Base-by-base conservation (phyloP, 257 asterid species). In the Coffea eugenioides region DNA sequence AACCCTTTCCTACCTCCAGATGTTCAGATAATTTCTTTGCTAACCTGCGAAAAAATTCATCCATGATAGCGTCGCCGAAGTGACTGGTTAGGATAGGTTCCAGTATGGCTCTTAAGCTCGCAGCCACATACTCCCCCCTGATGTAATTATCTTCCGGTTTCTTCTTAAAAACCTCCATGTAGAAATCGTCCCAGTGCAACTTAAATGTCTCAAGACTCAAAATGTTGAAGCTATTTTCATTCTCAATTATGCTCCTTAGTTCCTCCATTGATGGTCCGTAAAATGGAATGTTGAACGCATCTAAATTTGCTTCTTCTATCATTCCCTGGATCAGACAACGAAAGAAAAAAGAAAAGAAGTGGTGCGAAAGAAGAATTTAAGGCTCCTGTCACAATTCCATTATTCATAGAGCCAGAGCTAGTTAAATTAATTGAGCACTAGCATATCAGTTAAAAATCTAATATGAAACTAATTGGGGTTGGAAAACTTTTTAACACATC, bases 161-260 rank as follows among this genome's bases (percentile, higher is more conserved):
- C 72, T 69, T 18, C 34, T 51, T 39, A 23, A 20, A 6, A n/a
- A 14, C 57, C 34, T 20, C 78, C 57, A 56, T 51, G 61, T 64
- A 49, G n/a, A 54, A 21, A 64, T 77, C 70, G 36, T 64, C 70
- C 76, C 82, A 77, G 9, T 13, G 21, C 15, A 15, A 57, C 39
- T 77, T 82, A 16, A 36, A 77, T 11, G 71, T 82, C 69, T 82
- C 79, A 20, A 77, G 79, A 8, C 66, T 46, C 14, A 71, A 31
- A 54, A 82, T 2, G 43, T 82, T 71, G 79, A 82, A 82, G 65
- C 71, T 62, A 41, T 76, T 82, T 72, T 77, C 82, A 1, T 49
- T 61, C 27, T 72, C 65, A 10, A 77, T 52, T 12, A 82, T 39
- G 2, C 27, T 25, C 52, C 18, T 82, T 34, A 77, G 39, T 82